Evolutionary conservation across 129 eudicot species (phyloP).

Genomic region (Dittrichia graveolens): DNA sequence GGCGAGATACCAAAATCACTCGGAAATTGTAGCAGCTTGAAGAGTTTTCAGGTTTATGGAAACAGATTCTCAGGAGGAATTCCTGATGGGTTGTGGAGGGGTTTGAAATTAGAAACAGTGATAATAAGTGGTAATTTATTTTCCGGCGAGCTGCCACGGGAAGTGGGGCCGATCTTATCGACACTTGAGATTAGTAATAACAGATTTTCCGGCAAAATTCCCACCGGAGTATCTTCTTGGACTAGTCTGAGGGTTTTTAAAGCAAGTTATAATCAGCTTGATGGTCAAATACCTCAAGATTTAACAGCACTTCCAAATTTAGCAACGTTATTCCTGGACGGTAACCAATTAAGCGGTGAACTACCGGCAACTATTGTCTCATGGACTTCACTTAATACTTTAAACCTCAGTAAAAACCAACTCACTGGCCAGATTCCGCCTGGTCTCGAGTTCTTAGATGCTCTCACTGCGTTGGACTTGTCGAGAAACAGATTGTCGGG

Average conservation of each 20-base stretch:
- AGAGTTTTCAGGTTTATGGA: constrained; percentile 33
- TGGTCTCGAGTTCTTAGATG: constrained; percentile 51
- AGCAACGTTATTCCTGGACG: constrained; percentile 45
- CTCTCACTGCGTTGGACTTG: constrained; percentile 56
- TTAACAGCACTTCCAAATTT: constrained; percentile 53
- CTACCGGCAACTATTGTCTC: constrained; percentile 55
- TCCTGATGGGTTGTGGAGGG: constrained; percentile 72
- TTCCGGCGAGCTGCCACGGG: constrained; percentile 60
- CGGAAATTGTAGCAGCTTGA: constrained; percentile 52
- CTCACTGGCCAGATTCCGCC: constrained; percentile 74
- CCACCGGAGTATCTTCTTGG: constrained; percentile 58
- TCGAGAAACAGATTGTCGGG: constrained; percentile 68
- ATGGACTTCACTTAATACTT: constrained; percentile 52
- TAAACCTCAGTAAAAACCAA: constrained; percentile 61
- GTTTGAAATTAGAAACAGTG: constrained; percentile 32
- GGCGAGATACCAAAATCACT: constrained; percentile 65
- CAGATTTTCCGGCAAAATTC: constrained; percentile 67
- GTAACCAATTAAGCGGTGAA: constrained; percentile 62
- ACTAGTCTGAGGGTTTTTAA: constrained; percentile 41
- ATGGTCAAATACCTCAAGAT: constrained; percentile 66
- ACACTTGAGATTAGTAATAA: constrained; percentile 60
- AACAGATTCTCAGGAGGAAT: constrained; percentile 62
- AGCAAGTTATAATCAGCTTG: constrained; percentile 62
- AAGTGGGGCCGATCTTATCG: constrained; percentile 42
- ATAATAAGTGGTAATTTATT: constrained; percentile 51